Conservation (phyloP, 257 asterid genomes). For the Forsythia viridissima region DNA sequence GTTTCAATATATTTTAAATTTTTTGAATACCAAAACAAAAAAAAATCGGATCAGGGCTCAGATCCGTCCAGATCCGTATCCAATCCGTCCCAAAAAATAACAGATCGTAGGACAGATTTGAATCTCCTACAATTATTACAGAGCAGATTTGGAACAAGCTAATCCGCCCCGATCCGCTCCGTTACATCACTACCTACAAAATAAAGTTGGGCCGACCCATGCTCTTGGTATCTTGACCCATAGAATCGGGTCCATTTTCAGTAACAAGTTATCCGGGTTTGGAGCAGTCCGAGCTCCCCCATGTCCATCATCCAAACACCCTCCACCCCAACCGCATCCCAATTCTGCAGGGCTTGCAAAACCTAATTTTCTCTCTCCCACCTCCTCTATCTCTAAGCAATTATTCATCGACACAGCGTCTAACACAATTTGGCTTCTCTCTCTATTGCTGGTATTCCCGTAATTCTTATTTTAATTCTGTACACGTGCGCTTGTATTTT, state of each 20-base stretch:
- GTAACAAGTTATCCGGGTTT: constrained; percentile 23
- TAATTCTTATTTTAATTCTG: neutral
- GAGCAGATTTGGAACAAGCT: no score
- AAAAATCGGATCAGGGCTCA: no score
- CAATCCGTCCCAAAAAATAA: no score
- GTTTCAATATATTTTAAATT: no score
- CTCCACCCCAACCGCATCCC: constrained; percentile 11
- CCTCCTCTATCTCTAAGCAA: constrained; percentile 9
- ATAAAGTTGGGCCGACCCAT: neutral
- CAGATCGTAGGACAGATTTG: no score
- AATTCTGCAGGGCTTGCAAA: constrained; percentile 19
- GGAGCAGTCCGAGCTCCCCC: constrained; percentile 22
- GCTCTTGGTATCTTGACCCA: no score
- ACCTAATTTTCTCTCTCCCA: constrained; percentile 26
- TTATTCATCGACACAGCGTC: neutral
- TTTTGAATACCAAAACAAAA: no score
- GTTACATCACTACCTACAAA: no score
- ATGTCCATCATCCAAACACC: neutral
- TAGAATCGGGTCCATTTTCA: constrained; percentile 14
- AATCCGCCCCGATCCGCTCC: no score
- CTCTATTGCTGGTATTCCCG: neutral
- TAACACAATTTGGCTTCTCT: constrained; percentile 7
- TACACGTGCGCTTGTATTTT: constrained; percentile 15
- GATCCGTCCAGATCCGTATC: no score
- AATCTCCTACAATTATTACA: no score